Evolutionary conservation across 2,329 filamentous ascomycete genomes (phyloP).

Genomic region (Phialophora tarda): DNA sequence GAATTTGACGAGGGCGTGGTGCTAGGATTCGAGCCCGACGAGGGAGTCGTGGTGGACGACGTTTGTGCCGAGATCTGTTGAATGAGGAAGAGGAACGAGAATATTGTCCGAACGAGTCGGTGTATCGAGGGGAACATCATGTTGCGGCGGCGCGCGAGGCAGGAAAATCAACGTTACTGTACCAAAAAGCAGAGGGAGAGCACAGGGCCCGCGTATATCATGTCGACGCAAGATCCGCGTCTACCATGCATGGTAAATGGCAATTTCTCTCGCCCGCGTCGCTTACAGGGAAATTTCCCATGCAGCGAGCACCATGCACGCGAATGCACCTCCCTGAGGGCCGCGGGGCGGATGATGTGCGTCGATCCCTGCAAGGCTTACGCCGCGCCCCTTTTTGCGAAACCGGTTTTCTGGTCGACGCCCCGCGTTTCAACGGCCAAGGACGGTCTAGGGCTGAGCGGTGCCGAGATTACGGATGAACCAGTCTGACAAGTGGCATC

Average conservation of each 20-base stretch:
- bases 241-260: background rate
- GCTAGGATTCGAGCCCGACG: slow-evolving; percentile 4
- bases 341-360: slow-evolving; percentile 8
- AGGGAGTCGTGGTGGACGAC: background rate
- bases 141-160: no score
- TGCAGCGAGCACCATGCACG: background rate
- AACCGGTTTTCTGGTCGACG: slow-evolving; percentile 19
- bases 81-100: background rate
- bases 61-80: slow-evolving; percentile 9
- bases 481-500: background rate
- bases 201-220: background rate
- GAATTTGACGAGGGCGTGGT: slow-evolving; percentile 39
- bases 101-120: background rate
- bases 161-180: no score
- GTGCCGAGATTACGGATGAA: slow-evolving; percentile 16
- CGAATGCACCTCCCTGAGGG: no score
- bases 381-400: background rate
- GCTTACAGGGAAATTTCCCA: slow-evolving; percentile 19
- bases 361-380: slow-evolving; percentile 24
- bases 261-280: slow-evolving; percentile 17
- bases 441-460: slow-evolving; percentile 10
- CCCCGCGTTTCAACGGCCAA: slow-evolving; percentile 24
- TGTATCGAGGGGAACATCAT: slow-evolving; percentile 8
- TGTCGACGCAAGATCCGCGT: background rate
- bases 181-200: background rate